Evolutionary conservation across 177 flowering plant species (phyloP), one percentile per base, ranked within the genome.

Genomic region (Telopea speciosissima): DNA sequence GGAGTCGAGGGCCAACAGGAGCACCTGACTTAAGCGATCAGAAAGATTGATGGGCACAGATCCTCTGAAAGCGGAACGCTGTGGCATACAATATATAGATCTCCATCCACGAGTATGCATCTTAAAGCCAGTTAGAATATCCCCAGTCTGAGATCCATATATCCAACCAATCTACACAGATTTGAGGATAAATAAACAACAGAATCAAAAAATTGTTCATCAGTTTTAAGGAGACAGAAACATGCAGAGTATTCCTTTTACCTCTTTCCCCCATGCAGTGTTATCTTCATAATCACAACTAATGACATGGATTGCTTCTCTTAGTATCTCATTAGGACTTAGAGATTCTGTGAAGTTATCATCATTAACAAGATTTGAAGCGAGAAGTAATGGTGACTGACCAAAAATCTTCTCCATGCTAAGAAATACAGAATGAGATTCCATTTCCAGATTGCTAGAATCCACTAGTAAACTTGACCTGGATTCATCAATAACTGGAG

Each of bases 21-120:
- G 68, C 69, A 75, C 72, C 63, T 77, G 69, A 19, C 22, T 65
- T 58, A 75, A 66, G 54, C 80, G 72, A 70, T 73, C 78, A 11
- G 80, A 75, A 62, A 75, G 80, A 62, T 75, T 69, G 63, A 61
- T 66, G 12, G 77, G 75, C 19, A 66, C 70, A 45, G 68, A 49
- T 54, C 74, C 73, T 66, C 75, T 75, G 63, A 75, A 77, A 7
- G 77, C 80, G 5, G 76, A 68, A 59, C 12, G 59, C 24, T 56
- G 17, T 2, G 73, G 75, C 70, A 68, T 73, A 68, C 77, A 75
- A 66, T 77, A 77, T 59, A 77, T 58, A 54, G 79, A 75, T 72
- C 83, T 54, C 79, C 80, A 78, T 67, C 79, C 79, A 36, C 75
- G 78, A 73, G 44, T 49, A 52, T 80, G 82, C 79, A 80, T 76